These are phyloP conservation scores for Euphorbia tirucalli DNA, from an alignment of 345 rosid genomes.

Conservation along the genomic window DNA sequence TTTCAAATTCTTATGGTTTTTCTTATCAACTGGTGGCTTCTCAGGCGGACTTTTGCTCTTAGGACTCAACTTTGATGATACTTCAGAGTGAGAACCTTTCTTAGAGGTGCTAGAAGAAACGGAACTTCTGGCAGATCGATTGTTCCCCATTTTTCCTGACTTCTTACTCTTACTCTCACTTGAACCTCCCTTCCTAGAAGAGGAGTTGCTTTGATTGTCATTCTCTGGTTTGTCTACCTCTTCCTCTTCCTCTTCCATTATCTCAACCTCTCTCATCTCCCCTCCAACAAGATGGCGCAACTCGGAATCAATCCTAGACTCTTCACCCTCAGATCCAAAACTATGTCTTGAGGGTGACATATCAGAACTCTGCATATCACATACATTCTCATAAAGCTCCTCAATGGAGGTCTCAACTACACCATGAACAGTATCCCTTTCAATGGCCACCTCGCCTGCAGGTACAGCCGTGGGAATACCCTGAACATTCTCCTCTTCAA, in stretches of 20 bases:
- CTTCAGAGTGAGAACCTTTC: slow-evolving; percentile 29
- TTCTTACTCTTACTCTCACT: slow-evolving; percentile 36
- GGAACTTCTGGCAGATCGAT: slow-evolving; percentile 38
- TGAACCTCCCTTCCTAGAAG: slow-evolving; percentile 43
- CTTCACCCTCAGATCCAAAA: slow-evolving; percentile 35
- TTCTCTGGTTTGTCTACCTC: slow-evolving; percentile 44
- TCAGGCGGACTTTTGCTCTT: slow-evolving; percentile 35
- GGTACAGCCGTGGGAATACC: slow-evolving; percentile 20
- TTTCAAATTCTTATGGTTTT: slow-evolving; percentile 39
- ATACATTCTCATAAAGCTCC: slow-evolving; percentile 37
- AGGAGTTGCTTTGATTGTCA: slow-evolving; percentile 36
- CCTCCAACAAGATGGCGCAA: slow-evolving; percentile 35
- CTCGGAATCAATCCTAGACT: slow-evolving; percentile 36
- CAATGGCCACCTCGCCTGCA: slow-evolving; percentile 1
- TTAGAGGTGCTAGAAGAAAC: slow-evolving; percentile 35
- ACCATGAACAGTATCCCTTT: slow-evolving; percentile 11
- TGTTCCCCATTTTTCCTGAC: slow-evolving; percentile 43
- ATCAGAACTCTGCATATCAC: slow-evolving; percentile 40
- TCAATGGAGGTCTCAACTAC: slow-evolving; percentile 31
- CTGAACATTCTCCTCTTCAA: slow-evolving; percentile 5
- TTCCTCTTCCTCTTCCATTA: slow-evolving; percentile 38
- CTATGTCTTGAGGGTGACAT: slow-evolving; percentile 28
- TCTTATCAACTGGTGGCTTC: slow-evolving; percentile 36
- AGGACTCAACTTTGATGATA: slow-evolving; percentile 39
- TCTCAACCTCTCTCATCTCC: slow-evolving; percentile 35